These are phyloP conservation scores for Citrus cavaleriei DNA, from an alignment of 345 rosid species.

Conservation along the genomic window DNA sequence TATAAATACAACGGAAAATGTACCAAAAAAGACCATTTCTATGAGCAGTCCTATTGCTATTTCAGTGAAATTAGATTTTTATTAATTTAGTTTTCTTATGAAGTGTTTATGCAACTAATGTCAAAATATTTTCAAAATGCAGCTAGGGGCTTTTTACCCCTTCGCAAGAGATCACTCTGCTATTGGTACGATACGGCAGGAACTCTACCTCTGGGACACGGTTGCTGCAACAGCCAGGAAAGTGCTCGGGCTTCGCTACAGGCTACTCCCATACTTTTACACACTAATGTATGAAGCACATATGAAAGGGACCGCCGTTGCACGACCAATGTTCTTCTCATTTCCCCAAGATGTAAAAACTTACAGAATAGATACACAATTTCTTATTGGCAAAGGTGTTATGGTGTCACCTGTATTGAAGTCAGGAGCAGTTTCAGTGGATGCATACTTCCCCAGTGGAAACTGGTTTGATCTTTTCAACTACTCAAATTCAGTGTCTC, in stretches of 20 bases:
- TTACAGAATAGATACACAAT: neutral
- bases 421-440: neutral
- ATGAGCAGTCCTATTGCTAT: neutral
- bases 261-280: neutral
- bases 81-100: neutral
- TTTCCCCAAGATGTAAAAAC: neutral
- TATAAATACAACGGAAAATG: neutral
- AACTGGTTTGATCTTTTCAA: slow-evolving; percentile 9
- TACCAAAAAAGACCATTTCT: neutral
- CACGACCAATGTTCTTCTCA: neutral
- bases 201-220: neutral
- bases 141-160: slow-evolving; percentile 2
- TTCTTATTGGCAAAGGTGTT: neutral
- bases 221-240: neutral
- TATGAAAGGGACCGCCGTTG: neutral
- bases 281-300: slow-evolving; percentile 37
- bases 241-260: neutral
- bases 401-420: slow-evolving; percentile 1
- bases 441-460: neutral
- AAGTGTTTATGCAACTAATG: neutral
- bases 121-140: neutral
- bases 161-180: neutral
- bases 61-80: neutral
- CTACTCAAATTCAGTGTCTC: neutral
- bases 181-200: neutral